phyloP scores from a whole-genome alignment of 1,284 basidiomycete species.

The Papiliotrema laurentii region DNA sequence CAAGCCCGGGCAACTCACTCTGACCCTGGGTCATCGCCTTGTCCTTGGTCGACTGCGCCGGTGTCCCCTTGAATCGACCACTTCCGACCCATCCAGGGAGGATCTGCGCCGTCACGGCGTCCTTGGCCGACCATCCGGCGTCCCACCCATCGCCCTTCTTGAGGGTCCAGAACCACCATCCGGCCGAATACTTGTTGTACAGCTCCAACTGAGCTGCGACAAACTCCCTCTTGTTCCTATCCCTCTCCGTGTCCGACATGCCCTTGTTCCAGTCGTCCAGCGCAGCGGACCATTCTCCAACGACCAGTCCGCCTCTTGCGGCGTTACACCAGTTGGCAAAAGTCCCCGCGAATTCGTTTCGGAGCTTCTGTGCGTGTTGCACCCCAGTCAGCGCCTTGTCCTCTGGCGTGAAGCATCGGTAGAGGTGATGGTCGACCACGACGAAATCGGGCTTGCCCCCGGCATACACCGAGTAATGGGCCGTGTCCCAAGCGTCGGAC shows the following conservation, averaged over 20 bases:
- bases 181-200: conserved; percentile 64
- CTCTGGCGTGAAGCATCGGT: conserved; percentile 58
- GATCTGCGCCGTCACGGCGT: conserved; percentile 63
- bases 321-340: conserved; percentile 23
- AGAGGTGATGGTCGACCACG: conserved; percentile 78
- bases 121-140: conserved; percentile 70
- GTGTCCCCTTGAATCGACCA: conserved; percentile 21
- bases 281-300: conserved; percentile 82
- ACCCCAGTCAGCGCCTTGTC: conserved; percentile 60
- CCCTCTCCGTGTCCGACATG: conserved; percentile 51
- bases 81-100: conserved; percentile 56
- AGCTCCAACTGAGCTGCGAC: conserved; percentile 64
- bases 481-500: conserved; percentile 71
- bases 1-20: conserved; percentile 5
- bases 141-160: conserved; percentile 69
- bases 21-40: conserved; percentile 34
- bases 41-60: conserved; percentile 44
- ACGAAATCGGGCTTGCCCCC: conserved; percentile 51
- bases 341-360: conserved; percentile 14
- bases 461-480: conserved; percentile 62
- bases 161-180: conserved; percentile 86
- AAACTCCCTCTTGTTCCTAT: conserved; percentile 55
- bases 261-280: conserved; percentile 53
- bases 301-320: conserved; percentile 59
- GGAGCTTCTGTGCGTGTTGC: conserved; percentile 54